Base-by-base conservation (phyloP, 768 basidiomycete genomes). In the Tylopilus vinaceipallidus region DNA sequence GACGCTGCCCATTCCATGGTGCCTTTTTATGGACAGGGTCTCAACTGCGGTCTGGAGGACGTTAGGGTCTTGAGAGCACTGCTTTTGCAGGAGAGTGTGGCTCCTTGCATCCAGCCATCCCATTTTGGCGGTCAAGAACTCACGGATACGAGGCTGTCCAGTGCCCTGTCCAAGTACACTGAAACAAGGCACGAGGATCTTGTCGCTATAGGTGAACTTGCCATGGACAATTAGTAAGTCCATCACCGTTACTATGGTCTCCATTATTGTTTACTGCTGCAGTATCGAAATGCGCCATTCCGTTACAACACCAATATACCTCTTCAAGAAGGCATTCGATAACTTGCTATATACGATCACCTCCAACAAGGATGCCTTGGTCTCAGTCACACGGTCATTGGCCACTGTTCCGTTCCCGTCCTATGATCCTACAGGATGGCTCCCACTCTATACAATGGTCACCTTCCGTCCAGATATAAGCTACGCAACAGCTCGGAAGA, bases 1-100 rank as follows among this genome's bases (percentile, higher is more conserved):
- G 95, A 99, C 69, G 88, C 95, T 34, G 91, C 93, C 11, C 95
- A 99, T 70, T 88, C 92, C 36, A 98, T 98, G 94, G 94, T 95
- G n/a, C 95, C 95, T 54, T 95, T 94, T 73, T 94, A 89, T 66
- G 90, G 95, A 36, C 95, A 99, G 76, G 95, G 95, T 35, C 79
- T 98, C 59, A 99, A 99, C 65, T 97, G 95, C 64, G 95, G 95
- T 14, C 79, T 99, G 45, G 95, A 99, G 72, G 95, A 99, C 69
- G 94, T 98, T 59, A 83, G 97, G 57, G 82, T 98, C 45, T 78
- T 99, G 56, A 80, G 84, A 51, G 76, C 81, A 26, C 71, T 94
- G 48, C 76, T 98, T 61, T 80, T 81, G 48, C 77, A 84, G 51
- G 83, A 88, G 67, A 77, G 77, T 14, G 85, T 95, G 50, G 78